These are phyloP conservation scores for Metarhizium rileyi DNA, from an alignment of 2,329 filamentous ascomycete species.

Conservation along the genomic window DNA sequence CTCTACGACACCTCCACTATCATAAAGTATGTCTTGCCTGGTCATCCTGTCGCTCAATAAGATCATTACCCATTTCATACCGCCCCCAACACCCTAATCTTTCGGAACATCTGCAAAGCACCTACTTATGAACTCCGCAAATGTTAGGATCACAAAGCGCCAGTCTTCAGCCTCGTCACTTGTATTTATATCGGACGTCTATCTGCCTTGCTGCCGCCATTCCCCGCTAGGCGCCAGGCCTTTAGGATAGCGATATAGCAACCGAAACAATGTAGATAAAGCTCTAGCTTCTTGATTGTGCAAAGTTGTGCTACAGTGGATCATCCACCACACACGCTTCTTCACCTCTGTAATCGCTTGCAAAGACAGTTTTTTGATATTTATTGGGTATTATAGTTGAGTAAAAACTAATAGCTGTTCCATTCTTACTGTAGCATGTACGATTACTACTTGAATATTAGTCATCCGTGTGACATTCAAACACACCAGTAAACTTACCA, in stretches of 20 bases:
- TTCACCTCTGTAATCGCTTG: neutral
- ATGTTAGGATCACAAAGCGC: too few relatives aligned
- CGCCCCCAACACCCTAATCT: too few relatives aligned
- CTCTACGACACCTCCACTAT: neutral
- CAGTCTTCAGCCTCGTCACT: neutral
- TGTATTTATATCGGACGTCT: neutral
- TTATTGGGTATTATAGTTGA: slow-evolving; percentile 5
- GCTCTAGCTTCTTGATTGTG: neutral
- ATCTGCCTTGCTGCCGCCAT: neutral
- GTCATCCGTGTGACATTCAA: neutral
- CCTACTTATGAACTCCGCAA: too few relatives aligned
- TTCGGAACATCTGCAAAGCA: too few relatives aligned
- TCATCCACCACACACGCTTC: neutral
- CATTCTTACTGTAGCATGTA: neutral
- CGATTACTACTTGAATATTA: neutral
- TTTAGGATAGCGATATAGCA: neutral
- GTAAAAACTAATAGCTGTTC: neutral
- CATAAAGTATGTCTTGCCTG: neutral
- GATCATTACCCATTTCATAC: too few relatives aligned
- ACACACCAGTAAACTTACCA: slow-evolving; percentile 22
- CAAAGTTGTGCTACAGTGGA: neutral
- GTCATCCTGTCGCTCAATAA: neutral
- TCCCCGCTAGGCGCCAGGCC: neutral
- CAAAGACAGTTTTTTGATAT: neutral
- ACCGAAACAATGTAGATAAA: neutral